Base-by-base conservation (phyloP, 768 basidiomycete species). In the Boletellus emodensis region DNA sequence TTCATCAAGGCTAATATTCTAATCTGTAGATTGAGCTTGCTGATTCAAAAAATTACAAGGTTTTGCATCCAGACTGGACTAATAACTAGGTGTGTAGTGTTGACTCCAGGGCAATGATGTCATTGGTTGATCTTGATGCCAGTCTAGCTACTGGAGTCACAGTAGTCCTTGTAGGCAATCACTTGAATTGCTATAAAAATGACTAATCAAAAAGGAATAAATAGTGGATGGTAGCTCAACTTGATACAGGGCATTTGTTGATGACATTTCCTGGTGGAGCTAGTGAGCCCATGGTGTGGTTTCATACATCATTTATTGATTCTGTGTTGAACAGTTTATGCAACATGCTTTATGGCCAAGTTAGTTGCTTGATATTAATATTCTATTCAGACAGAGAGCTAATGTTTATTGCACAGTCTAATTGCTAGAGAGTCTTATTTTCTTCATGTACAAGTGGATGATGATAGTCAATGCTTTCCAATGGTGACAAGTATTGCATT, bases 391-490 rank as follows among this genome's bases (percentile, higher is more conserved):
- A 33, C 8, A 22, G 5, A 4, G 14, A 6, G 20, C 35, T 55
- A 40, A 64, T 11, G 36, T 40, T 1, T 34, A 14, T 0, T 4
- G 18, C 15, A 14, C 41, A 66, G 67, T 32, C 50, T 64, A 3
- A 51, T 66, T 52, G 60, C 65, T 37, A 67, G 60, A 26, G 56
- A 58, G 20, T 69, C 67, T 15, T 69, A 65, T 28, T 50, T 68
- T 32, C 13, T 26, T 34, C 39, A 45, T 11, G 33, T 10, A 13
- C 32, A 49, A 10, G 11, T 8, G n/a, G 35, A 51, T 33, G 40
- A 48, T 40, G 38, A 26, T 30, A 10, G 9, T 49, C 46, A 40
- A 34, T 41, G 11, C 22, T 4, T 26, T 44, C n/a, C 4, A 35
- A 40, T 47, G 17, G n/a, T 11, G 46, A 28, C 12, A 39, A 4